Conservation (phyloP, 225 moss, liverwort and hornwort genomes). For the Lunularia cruciata region DNA sequence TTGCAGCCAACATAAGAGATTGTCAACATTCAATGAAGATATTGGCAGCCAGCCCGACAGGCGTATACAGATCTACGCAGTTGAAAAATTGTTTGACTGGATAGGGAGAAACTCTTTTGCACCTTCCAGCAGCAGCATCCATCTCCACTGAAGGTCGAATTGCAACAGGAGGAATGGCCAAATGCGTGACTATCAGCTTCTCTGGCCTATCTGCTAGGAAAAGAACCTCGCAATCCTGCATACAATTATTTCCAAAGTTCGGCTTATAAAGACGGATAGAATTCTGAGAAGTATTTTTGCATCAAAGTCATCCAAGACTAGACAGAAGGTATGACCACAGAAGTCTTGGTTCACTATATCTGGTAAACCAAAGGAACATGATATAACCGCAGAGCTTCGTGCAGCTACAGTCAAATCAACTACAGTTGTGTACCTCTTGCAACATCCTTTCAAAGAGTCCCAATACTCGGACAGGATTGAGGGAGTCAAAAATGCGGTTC, state of each 20-base stretch:
- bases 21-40: no score
- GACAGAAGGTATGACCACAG: no score
- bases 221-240: constrained; percentile 94
- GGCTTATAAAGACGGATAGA: no score
- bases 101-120: background rate
- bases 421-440: constrained; percentile 54
- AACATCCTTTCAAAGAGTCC: constrained; percentile 84
- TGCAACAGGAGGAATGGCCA: constrained; percentile 93
- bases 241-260: no score
- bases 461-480: constrained; percentile 87
- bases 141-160: constrained; percentile 99
- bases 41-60: no score
- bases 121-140: constrained; percentile 99
- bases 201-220: constrained; percentile 91
- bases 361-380: background rate
- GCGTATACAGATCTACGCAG: no score
- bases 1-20: no score
- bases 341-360: no score
- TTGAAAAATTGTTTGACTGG: no score
- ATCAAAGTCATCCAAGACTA: no score
- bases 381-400: background rate
- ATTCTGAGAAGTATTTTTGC: no score
- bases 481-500: constrained; percentile 86
- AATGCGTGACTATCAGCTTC: constrained; percentile 85
- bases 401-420: background rate